phyloP scores from a whole-genome alignment of 2,329 filamentous ascomycete species.

The Diaporthe sp. region DNA sequence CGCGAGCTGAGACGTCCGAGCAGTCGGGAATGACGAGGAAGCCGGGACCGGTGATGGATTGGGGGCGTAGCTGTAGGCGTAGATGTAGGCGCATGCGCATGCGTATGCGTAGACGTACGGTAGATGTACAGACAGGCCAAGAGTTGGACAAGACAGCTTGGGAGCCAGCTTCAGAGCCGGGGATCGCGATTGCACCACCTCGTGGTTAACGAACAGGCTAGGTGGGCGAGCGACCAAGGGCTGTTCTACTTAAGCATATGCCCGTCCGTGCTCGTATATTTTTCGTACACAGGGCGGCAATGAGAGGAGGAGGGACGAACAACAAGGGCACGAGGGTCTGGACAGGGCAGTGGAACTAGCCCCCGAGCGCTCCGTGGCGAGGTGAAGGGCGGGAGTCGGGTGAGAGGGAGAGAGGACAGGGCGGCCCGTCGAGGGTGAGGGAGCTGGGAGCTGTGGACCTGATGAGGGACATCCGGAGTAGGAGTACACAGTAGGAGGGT shows the following conservation, averaged over 20 bases:
- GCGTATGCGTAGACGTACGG: not conserved
- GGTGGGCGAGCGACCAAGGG: constrained; percentile 17
- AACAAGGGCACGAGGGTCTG: not conserved
- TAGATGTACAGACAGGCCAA: constrained; percentile 7
- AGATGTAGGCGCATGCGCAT: not conserved
- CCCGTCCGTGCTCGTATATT: constrained; percentile 9
- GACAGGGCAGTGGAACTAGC: constrained; percentile 12
- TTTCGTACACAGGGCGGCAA: not conserved
- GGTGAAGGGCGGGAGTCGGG: not conserved
- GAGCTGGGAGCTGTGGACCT: not conserved
- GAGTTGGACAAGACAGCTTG: not conserved
- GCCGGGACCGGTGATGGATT: not conserved
- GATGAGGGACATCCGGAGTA: constrained; percentile 16
- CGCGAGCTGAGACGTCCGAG: not conserved
- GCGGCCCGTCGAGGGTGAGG: not conserved
- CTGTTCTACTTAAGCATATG: not conserved
- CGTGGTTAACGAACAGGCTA: not conserved
- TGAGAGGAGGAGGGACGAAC: not conserved
- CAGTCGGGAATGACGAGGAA: not conserved
- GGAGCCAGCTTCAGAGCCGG: constrained; percentile 2
- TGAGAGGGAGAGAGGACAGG: not conserved
- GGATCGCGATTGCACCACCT: constrained; percentile 24
- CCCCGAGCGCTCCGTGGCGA: constrained; percentile 19
- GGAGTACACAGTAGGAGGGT: not conserved
- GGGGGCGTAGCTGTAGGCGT: not conserved